phyloP scores from a whole-genome alignment of 148 eudicot species.

The Chenopodium suecicum region DNA sequence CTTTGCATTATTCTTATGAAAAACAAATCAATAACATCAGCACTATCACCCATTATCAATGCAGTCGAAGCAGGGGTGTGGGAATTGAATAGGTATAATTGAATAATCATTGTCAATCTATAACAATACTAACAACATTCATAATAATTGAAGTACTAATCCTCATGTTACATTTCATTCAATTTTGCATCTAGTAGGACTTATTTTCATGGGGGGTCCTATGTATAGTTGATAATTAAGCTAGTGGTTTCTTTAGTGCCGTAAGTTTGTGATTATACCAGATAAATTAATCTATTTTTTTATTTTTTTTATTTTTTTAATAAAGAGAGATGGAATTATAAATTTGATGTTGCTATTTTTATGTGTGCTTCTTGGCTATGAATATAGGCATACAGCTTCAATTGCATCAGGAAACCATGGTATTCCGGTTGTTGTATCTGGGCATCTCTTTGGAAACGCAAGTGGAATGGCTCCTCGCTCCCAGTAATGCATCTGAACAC shows the following conservation, averaged over 20 bases:
- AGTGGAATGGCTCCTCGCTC: conserved; percentile 99
- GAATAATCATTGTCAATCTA: background rate
- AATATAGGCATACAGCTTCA: conserved; percentile 98
- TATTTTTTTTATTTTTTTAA: background rate
- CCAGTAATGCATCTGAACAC: conserved; percentile 57
- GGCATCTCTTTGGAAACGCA: conserved; percentile 94
- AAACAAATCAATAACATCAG: background rate
- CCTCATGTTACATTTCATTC: too few relatives aligned
- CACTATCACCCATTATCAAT: too few relatives aligned
- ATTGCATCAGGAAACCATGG: conserved; percentile 97
- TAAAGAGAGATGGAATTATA: background rate
- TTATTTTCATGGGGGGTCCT: background rate
- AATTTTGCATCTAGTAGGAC: background rate
- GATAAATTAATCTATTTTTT: background rate
- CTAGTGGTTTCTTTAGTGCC: background rate
- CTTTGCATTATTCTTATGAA: background rate
- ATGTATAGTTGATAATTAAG: background rate
- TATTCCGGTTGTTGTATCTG: conserved; percentile 86
- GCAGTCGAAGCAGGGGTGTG: background rate
- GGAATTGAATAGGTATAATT: too few relatives aligned
- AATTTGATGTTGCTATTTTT: conserved; percentile 7
- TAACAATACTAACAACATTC: too few relatives aligned
- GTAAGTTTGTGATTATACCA: background rate
- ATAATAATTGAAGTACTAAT: too few relatives aligned
- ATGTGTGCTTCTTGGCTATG: background rate